These are phyloP conservation scores for Tetratostichococcus sp. DNA, from an alignment of 139 green algal genomes.

Conservation along the genomic window DNA sequence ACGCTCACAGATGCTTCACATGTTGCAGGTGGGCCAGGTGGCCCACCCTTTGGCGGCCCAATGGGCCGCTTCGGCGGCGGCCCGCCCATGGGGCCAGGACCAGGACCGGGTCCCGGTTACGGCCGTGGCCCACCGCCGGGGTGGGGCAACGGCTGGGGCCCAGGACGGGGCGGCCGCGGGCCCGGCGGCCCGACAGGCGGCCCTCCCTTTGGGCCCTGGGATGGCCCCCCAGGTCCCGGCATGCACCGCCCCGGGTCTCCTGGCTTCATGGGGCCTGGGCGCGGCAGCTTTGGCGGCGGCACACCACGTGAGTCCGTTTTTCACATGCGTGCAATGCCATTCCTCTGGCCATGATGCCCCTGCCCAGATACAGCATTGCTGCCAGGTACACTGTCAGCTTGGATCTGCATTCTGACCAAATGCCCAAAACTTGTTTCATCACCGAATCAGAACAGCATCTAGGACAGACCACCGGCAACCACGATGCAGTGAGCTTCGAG, in stretches of 20 bases:
- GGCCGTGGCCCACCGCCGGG: too few species aligned
- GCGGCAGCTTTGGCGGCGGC: background rate
- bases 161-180: too few species aligned
- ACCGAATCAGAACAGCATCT: too few species aligned
- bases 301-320: background rate
- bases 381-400: too few species aligned
- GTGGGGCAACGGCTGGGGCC: background rate
- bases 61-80: background rate
- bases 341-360: too few species aligned
- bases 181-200: background rate
- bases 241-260: background rate
- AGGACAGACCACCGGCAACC: too few species aligned
- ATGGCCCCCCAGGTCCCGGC: background rate
- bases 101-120: background rate
- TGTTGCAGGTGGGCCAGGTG: too few species aligned
- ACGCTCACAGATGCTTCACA: too few species aligned
- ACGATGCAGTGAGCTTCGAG: background rate
- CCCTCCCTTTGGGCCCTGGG: background rate
- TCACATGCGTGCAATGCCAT: too few species aligned
- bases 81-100: background rate
- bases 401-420: too few species aligned
- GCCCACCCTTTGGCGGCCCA: background rate
- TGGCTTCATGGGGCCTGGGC: background rate
- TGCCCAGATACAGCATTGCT: too few species aligned
- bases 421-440: too few species aligned